Base-by-base conservation (phyloP, 305 asterid species). In the Plantago coronopus region DNA sequence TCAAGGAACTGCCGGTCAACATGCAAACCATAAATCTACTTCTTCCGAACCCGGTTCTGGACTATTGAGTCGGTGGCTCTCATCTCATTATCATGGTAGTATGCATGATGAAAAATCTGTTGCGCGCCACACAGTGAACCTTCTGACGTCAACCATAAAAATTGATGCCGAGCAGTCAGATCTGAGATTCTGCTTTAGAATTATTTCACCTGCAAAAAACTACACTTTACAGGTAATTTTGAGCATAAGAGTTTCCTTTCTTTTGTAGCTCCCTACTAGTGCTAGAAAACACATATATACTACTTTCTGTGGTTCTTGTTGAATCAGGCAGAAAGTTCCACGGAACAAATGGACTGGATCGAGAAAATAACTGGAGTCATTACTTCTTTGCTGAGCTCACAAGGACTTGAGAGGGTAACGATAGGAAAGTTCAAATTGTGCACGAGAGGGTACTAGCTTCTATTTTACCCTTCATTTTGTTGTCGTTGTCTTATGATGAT, bases 61-160 rank as follows among this genome's bases (percentile, higher is more conserved):
- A 48, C 62, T 83, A 45, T 72, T 83, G 74, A 77, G 88, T 69
- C 80, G 91, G 60, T 83, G 83, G 87, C 88, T 83, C 47, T 83
- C 91, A 49, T 83, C 91, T 63, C 91, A 83, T 73, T 83, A 83
- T 71, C 91, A 83, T 67, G 91, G 91, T 17, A 85, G 87, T 50
- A 85, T 83, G 65, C 80, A 81, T 54, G 91, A 83, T 67, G 90
- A 80, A 70, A 83, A 80, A 74, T 74, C 90, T 17, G 82, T 68
- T 64, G 91, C 91, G 48, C 87, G 76, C 55, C 91, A 81, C 73
- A 83, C 91, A 0, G 85, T 83, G 42, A 83, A 83, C 71, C 75
- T 83, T 57, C 79, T 83, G 44, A 83, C 91, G 53, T 83, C 91
- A 22, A 83, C 91, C 38, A 83, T 83, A 63, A 83, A 83, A 75